phyloP scores from a whole-genome alignment of 176 grass and related monocot species.

The Echinochloa phyllopogon region DNA sequence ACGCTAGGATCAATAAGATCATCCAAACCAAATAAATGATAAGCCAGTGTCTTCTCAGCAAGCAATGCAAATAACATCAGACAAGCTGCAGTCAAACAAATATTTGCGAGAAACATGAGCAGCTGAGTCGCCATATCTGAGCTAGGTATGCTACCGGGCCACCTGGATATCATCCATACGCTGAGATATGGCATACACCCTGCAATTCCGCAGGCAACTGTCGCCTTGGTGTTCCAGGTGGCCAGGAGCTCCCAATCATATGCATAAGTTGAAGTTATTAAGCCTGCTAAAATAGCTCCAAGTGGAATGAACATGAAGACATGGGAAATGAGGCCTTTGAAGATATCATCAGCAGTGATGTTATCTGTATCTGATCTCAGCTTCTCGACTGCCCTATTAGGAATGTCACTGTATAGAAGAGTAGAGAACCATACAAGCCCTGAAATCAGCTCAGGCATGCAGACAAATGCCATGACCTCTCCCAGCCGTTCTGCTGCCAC shows the following conservation, averaged over 20 bases:
- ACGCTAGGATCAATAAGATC: neutral
- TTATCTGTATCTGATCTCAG: neutral
- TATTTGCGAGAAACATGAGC: neutral
- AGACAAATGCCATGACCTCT: neutral
- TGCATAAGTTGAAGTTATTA: neutral
- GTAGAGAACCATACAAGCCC: neutral
- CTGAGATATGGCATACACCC: conserved; percentile 1
- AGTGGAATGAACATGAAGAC: neutral
- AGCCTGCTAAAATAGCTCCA: neutral
- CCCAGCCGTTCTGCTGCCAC: neutral
- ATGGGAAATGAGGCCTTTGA: neutral
- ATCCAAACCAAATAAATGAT: neutral
- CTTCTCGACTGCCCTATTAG: neutral
- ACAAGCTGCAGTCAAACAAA: neutral
- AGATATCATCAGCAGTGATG: too few relatives aligned
- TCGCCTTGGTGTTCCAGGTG: neutral
- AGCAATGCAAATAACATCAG: neutral
- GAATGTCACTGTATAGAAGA: neutral
- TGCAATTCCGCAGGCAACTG: neutral
- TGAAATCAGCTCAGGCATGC: conserved; percentile 19
- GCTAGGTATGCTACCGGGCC: neutral
- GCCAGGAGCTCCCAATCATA: neutral
- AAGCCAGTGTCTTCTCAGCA: neutral
- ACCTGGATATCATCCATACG: neutral
- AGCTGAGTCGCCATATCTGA: neutral